Base-by-base conservation (phyloP, 2,329 filamentous ascomycete species). In the Aspergillus terreus region DNA sequence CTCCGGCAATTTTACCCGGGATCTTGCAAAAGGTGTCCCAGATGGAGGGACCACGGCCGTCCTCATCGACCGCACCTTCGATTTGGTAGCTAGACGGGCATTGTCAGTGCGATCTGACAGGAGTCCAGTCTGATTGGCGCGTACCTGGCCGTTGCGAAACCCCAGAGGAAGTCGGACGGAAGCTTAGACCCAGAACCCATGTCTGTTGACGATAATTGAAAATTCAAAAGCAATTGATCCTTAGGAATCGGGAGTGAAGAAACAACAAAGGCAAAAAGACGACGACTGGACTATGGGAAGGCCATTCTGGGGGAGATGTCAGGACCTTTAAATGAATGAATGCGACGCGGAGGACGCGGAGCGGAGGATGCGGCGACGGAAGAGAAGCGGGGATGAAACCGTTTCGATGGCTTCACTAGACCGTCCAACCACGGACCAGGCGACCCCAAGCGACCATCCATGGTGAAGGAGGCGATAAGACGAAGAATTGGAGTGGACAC, bases 1-100 rank as follows among this genome's bases (percentile, higher is more conserved):
- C 86, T 63, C 89, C 87, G 50, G 89, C 88, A 63, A 94, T 91
- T 74, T 94, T 95, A 63, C 88, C 88, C 6, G 87, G 84, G 49
- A 83, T 86, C 56, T 82, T 82, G 73, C 87, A 92, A 76, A 95
- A 95, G n/a, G 82, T 86, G 73, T 95, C 90, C 90, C 90, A 95
- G 70, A 95, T 94, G 55, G 87, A 90, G 49, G 88, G 85, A 19
- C 82, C 87, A 58, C 90, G 87, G 58, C 90, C 90, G 67, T 92
- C 90, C 65, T 86, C 82, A 44, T 86, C 77, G 36, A 80, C 77
- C 44, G 84, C 84, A 52, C 90, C 90, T 76, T 95, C 90, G 61
- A 95, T 88, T 70, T 95, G 90, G 76, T 94, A 95, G 67, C 90
- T 94, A 32, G n/a, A 21, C 19, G 19, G 30, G 32, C 15, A 11